Evolutionary conservation across 2,329 filamentous ascomycete genomes (phyloP).

Genomic region (Raffaelea albimanens): DNA sequence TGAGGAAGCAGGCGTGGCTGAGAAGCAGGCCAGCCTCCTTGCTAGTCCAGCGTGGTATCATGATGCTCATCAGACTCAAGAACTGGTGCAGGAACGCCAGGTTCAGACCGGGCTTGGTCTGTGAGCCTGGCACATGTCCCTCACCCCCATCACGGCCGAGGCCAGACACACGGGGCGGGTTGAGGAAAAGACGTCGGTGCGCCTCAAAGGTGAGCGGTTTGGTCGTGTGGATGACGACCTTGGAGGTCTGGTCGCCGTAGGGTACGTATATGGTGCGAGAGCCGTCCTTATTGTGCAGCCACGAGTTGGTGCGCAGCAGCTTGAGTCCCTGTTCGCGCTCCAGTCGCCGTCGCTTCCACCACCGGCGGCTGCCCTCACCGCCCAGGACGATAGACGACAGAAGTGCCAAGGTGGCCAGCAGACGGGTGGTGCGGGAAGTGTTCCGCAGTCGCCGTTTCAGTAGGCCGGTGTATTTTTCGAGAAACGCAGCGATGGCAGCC

Average conservation of each 20-base stretch:
- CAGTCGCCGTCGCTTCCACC: constrained; percentile 62
- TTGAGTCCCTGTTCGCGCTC: constrained; percentile 77
- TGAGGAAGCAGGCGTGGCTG: constrained; percentile 80
- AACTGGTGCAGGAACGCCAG: constrained; percentile 96
- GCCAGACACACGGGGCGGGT: constrained; percentile 76
- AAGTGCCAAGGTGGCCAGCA: constrained; percentile 68
- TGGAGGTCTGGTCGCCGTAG: constrained; percentile 77
- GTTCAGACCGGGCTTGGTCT: constrained; percentile 90
- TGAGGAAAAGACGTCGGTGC: constrained; percentile 84
- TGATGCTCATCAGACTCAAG: constrained; percentile 89
- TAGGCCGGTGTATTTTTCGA: constrained; percentile 48
- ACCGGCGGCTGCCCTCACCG: constrained; percentile 68
- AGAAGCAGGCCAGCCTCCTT: constrained; percentile 89
- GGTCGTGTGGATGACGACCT: constrained; percentile 83
- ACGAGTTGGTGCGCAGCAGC: constrained; percentile 83
- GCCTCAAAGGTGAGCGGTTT: constrained; percentile 94
- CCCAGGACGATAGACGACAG: constrained; percentile 68
- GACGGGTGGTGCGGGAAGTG: constrained; percentile 46
- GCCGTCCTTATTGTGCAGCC: constrained; percentile 86
- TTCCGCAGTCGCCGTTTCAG: constrained; percentile 43
- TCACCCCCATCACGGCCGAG: constrained; percentile 62
- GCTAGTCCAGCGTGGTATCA: constrained; percentile 91
- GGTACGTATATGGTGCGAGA: constrained; percentile 92
- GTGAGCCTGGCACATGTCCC: constrained; percentile 69
- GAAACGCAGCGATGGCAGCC: constrained; percentile 56